These are phyloP conservation scores for Litsea cubeba DNA, from an alignment of 164 flowering plant genomes.

Conservation along the genomic window DNA sequence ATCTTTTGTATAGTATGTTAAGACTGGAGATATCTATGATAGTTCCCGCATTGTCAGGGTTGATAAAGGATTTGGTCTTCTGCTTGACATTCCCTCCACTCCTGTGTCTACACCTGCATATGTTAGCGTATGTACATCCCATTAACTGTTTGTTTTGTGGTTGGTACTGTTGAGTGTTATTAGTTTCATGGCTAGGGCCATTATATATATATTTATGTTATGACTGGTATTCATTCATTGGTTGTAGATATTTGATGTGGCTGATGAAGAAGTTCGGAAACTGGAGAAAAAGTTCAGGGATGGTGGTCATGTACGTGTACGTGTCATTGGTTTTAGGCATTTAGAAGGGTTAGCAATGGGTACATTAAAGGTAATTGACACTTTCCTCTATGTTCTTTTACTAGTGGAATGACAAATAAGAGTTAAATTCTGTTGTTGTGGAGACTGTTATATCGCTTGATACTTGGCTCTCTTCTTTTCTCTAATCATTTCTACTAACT, in stretches of 20 bases:
- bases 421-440: not conserved
- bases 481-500: not conserved
- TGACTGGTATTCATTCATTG: slow-evolving; percentile 5
- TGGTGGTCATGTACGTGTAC: slow-evolving; percentile 65
- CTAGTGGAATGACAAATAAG: not conserved
- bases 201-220: not conserved
- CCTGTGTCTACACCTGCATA: slow-evolving; percentile 72
- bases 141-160: not conserved
- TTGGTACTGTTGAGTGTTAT: not conserved
- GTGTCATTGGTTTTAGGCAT: slow-evolving; percentile 73
- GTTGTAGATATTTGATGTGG: slow-evolving; percentile 61
- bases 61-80: slow-evolving; percentile 77
- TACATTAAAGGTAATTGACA: slow-evolving; percentile 56
- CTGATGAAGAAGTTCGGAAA: slow-evolving; percentile 58
- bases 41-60: slow-evolving; percentile 75
- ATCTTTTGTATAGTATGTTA: slow-evolving; percentile 50
- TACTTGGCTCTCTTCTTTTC: not conserved
- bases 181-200: not conserved
- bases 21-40: slow-evolving; percentile 76
- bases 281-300: slow-evolving; percentile 71
- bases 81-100: slow-evolving; percentile 74
- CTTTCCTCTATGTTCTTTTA: not conserved
- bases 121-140: slow-evolving; percentile 56
- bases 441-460: not conserved
- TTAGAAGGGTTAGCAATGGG: slow-evolving; percentile 89